Percentiles rank a stretch among this genome's conserved stretches.
These are phyloP conservation scores for Trichosanthes cucumerina DNA, from an alignment of 306 rosid genomes.

Conservation along the genomic window DNA sequence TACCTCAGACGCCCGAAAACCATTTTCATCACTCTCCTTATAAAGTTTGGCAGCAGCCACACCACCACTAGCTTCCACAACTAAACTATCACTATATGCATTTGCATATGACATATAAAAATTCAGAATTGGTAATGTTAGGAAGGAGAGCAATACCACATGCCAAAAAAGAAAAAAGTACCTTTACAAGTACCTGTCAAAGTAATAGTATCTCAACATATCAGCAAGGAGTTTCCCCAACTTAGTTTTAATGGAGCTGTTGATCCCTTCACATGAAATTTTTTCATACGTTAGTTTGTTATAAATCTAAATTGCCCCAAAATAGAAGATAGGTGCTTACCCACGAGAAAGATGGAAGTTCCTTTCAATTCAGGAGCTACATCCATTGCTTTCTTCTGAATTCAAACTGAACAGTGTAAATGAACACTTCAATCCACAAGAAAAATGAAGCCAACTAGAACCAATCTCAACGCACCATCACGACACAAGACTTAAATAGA, in stretches of 20 bases:
- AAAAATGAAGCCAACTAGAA: neutral
- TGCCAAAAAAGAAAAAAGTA: neutral
- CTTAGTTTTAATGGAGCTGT: slow-evolving; percentile 49
- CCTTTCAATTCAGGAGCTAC: slow-evolving; percentile 63
- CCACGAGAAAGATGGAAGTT: slow-evolving; percentile 78
- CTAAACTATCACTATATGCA: slow-evolving; percentile 46
- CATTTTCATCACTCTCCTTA: slow-evolving; percentile 43
- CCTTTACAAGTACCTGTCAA: slow-evolving; percentile 54
- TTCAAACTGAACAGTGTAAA: slow-evolving; percentile 48
- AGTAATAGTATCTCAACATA: slow-evolving; percentile 66
- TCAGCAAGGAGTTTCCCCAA: slow-evolving; percentile 77
- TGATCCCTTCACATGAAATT: slow-evolving; percentile 45
- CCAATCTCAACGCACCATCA: neutral
- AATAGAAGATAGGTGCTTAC: slow-evolving; percentile 28
- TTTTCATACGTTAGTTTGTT: neutral
- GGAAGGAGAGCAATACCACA: slow-evolving; percentile 9
- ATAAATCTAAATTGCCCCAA: neutral
- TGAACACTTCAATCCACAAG: slow-evolving; percentile 27
- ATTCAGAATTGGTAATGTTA: slow-evolving; percentile 17
- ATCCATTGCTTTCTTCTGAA: slow-evolving; percentile 73
- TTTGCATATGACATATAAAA: slow-evolving; percentile 20
- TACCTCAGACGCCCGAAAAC: slow-evolving; percentile 65
- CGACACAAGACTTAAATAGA: neutral
- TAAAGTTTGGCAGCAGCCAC: slow-evolving; percentile 42
- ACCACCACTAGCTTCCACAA: slow-evolving; percentile 79